Evolutionary conservation across 176 grass and related monocot species (phyloP).

Genomic region (Coix lacrymajobi): DNA sequence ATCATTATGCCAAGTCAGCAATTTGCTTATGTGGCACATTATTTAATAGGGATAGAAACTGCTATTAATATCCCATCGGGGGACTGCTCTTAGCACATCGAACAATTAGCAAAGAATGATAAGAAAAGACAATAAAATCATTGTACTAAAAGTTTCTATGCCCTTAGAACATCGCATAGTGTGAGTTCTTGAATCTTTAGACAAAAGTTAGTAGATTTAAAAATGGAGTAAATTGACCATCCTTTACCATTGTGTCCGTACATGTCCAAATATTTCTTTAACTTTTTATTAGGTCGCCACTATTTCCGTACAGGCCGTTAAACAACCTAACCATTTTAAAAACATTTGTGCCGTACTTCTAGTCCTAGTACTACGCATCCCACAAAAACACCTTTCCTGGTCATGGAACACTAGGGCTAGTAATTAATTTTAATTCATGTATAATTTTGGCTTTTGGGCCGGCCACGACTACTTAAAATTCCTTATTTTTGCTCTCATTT

Average conservation of each 20-base stretch:
- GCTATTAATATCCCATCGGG: too few species aligned
- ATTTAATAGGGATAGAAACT: too few species aligned
- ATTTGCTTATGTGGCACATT: too few species aligned
- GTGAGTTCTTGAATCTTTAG: background rate
- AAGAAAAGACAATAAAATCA: conserved; percentile 2
- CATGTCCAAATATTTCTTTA: background rate
- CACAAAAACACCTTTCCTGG: background rate
- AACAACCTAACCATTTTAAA: too few species aligned
- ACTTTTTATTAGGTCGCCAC: too few species aligned
- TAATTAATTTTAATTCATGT: background rate
- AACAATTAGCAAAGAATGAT: background rate
- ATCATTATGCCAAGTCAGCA: too few species aligned
- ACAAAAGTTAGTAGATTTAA: background rate
- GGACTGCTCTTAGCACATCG: too few species aligned
- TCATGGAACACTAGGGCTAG: background rate
- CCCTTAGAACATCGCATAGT: background rate
- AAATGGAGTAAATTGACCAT: background rate
- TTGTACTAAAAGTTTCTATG: background rate
- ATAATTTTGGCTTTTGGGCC: too few species aligned
- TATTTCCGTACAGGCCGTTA: too few species aligned
- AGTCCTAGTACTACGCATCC: too few species aligned
- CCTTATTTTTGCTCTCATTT: background rate
- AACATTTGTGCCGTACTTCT: too few species aligned
- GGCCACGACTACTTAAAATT: background rate
- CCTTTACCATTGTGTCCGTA: background rate